These are phyloP conservation scores for Colletotrichum sp. DNA, from an alignment of 2,329 filamentous ascomycete genomes.

Conservation along the genomic window DNA sequence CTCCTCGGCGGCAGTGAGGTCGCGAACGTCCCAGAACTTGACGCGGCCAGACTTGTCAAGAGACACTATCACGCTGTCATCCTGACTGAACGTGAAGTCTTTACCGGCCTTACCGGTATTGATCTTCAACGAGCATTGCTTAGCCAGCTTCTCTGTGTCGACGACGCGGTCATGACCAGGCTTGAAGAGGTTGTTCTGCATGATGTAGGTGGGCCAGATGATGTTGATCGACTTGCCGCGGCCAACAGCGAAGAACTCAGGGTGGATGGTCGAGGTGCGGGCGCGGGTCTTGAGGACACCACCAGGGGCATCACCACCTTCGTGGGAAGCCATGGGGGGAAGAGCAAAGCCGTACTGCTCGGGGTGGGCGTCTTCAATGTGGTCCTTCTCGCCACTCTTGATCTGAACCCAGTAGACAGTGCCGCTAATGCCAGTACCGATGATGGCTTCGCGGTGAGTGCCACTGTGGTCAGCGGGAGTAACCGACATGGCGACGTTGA, in stretches of 20 bases:
- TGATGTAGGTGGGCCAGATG: conserved; percentile 71
- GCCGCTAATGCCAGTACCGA: conserved; percentile 92
- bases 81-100: conserved; percentile 97
- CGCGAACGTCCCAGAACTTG: conserved; percentile 97
- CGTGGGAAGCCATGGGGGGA: conserved; percentile 82
- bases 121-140: conserved; percentile 89
- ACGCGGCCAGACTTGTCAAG: conserved; percentile 95
- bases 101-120: conserved; percentile 98
- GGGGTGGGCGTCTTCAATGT: conserved; percentile 78
- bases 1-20: conserved; percentile 66
- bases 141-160: conserved; percentile 86
- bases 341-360: conserved; percentile 89
- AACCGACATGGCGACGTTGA: conserved; percentile 87
- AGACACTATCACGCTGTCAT: conserved; percentile 92
- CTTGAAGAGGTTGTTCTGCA: conserved; percentile 69
- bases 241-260: conserved; percentile 93
- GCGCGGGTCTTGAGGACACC: conserved; percentile 96
- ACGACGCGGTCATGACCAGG: conserved; percentile 71
- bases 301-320: conserved; percentile 90
- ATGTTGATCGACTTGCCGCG: conserved; percentile 96
- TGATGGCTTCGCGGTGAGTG: conserved; percentile 77
- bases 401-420: conserved; percentile 96
- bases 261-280: conserved; percentile 85
- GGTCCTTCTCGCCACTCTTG: conserved; percentile 77
- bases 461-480: conserved; percentile 61